Conservation (phyloP, 495 filamentous ascomycete genomes). For the Bombardia bombarda region DNA sequence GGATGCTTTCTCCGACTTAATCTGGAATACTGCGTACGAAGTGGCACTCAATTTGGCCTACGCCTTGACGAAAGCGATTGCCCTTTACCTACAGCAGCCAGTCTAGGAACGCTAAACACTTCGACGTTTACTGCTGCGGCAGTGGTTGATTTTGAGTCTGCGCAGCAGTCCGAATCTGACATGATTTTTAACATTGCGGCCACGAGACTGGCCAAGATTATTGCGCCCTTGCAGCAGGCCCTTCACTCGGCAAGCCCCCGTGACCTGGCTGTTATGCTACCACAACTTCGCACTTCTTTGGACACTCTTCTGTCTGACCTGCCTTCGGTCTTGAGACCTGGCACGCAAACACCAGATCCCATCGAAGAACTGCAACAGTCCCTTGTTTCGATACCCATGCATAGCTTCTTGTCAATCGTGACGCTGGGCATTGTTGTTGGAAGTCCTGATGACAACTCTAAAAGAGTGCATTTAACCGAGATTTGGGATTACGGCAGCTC, state of each 20-base stretch:
- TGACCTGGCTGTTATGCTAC: constrained; percentile 1
- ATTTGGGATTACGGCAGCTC: constrained; percentile 12
- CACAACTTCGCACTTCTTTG: constrained; percentile 1
- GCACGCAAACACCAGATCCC: background rate
- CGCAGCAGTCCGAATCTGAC: constrained; percentile 2
- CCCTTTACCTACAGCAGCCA: constrained; percentile 4
- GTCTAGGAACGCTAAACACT: constrained; percentile 1
- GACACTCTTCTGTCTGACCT: constrained; percentile 1
- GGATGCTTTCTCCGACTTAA: constrained; percentile 8
- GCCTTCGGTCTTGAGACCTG: background rate
- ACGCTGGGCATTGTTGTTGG: background rate
- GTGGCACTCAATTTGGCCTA: constrained; percentile 10
- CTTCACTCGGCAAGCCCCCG: constrained; percentile 7
- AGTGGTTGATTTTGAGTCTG: background rate
- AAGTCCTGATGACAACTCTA: background rate
- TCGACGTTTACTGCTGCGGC: background rate
- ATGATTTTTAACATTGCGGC: constrained; percentile 7
- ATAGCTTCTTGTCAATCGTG: constrained; percentile 9
- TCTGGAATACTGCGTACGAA: constrained; percentile 14
- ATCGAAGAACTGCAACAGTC: constrained; percentile 10
- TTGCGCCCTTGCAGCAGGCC: constrained; percentile 10
- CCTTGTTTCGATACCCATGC: constrained; percentile 7
- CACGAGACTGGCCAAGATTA: constrained; percentile 6
- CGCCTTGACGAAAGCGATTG: constrained; percentile 15
- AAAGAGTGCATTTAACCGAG: constrained; percentile 10